Conservation (phyloP, 345 rosid genomes). For the Euphorbia pulcherrima region DNA sequence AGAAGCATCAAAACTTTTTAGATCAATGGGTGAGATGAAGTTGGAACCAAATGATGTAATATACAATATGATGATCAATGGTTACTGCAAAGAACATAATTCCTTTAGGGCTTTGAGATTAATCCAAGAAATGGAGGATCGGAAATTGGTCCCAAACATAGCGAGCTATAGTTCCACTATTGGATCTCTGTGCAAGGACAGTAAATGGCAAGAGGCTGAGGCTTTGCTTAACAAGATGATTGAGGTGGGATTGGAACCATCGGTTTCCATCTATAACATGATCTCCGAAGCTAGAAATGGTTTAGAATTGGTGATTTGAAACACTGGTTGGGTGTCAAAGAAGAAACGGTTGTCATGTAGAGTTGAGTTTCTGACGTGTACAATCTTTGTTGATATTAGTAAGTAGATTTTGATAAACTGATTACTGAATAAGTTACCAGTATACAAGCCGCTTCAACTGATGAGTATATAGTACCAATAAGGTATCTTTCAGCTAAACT, state of each 20-base stretch:
- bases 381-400: neutral
- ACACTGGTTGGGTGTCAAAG: neutral
- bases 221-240: constrained; percentile 50
- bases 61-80: constrained; percentile 63
- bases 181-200: constrained; percentile 57
- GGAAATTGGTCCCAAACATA: constrained; percentile 50
- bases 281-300: constrained; percentile 40
- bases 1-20: constrained; percentile 54
- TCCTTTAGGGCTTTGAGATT: constrained; percentile 61
- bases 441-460: neutral
- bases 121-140: constrained; percentile 53
- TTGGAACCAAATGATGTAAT: constrained; percentile 61
- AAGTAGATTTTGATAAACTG: neutral
- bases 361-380: neutral
- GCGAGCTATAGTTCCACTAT: constrained; percentile 58
- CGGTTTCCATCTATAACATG: constrained; percentile 37
- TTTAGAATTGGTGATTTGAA: neutral
- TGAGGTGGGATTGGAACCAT: constrained; percentile 42
- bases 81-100: constrained; percentile 71
- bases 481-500: neutral
- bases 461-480: neutral
- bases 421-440: neutral
- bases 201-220: constrained; percentile 61
- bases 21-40: constrained; percentile 41
- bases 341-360: neutral